Evolutionary conservation across 1,284 basidiomycete species (phyloP).

Genomic region (Marasmius sp.): DNA sequence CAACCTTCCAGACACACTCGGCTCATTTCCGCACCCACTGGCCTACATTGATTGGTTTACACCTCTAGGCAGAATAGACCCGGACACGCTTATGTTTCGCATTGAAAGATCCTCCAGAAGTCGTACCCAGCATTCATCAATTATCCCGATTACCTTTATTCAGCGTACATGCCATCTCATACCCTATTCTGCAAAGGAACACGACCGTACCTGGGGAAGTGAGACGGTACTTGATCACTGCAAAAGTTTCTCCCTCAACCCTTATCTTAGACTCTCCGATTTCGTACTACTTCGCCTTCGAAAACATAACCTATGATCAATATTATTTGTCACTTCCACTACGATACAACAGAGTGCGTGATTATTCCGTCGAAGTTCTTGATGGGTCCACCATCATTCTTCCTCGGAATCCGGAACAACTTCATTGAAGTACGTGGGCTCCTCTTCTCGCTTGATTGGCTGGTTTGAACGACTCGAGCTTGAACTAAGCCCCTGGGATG

Average conservation of each 20-base stretch:
- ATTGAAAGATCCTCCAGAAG: constrained; percentile 6
- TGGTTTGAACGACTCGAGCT: too few relatives aligned
- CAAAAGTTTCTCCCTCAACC: constrained; percentile 1
- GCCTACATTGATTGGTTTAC: constrained; percentile 16
- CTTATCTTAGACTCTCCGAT: not conserved
- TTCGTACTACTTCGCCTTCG: not conserved
- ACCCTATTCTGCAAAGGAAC: not conserved
- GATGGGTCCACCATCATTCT: too few relatives aligned
- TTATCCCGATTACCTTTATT: constrained; percentile 10
- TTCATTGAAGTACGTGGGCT: too few relatives aligned
- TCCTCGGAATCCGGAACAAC: too few relatives aligned
- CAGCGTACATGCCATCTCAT: constrained; percentile 12
- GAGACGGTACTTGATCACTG: constrained; percentile 2
- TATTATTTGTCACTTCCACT: too few relatives aligned
- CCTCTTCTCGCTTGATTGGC: too few relatives aligned
- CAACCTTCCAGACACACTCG: constrained; percentile 9
- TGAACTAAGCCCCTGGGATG: too few relatives aligned
- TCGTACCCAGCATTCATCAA: not conserved
- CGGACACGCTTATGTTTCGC: constrained; percentile 8
- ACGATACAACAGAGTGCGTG: too few relatives aligned
- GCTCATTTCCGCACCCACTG: constrained; percentile 3
- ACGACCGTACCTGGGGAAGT: not conserved
- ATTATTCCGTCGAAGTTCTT: too few relatives aligned
- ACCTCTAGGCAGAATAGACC: constrained; percentile 9
- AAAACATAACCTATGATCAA: not conserved